Percentiles rank a stretch among this genome's conserved stretches.
phyloP scores from a whole-genome alignment of 345 rosid species.

The Eucalyptus tenuipes region DNA sequence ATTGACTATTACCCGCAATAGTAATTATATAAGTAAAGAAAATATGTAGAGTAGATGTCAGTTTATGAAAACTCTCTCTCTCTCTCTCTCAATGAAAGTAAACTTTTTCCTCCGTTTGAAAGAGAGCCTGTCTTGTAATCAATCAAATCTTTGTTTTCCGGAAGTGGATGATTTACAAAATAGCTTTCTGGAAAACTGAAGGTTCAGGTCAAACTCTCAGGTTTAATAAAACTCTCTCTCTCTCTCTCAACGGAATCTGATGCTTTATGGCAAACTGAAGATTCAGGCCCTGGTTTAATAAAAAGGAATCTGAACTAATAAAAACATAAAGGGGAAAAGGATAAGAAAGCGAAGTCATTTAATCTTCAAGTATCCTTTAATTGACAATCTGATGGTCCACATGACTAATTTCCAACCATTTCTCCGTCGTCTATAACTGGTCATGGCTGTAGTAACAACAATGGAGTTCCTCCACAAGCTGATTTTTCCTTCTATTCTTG shows the following conservation, averaged over 20 bases:
- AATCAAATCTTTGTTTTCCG: background rate
- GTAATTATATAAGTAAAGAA: background rate
- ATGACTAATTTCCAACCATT: background rate
- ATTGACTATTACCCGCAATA: background rate
- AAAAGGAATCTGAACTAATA: background rate
- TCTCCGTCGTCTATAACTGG: background rate
- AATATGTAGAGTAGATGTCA: background rate
- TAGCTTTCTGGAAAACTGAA: background rate
- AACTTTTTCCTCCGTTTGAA: background rate
- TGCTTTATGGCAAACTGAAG: no score
- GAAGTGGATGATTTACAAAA: background rate
- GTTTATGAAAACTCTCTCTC: background rate
- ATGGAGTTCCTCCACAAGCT: background rate
- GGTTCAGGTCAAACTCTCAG: background rate
- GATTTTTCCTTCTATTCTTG: background rate
- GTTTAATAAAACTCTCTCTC: background rate
- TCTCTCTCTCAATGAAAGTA: background rate
- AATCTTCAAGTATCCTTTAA: background rate
- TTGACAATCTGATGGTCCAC: background rate
- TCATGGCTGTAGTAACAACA: background rate
- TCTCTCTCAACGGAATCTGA: background rate
- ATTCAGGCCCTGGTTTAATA: no score
- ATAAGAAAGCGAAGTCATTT: background rate
- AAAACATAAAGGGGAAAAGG: background rate
- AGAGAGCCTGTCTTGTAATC: background rate